Conservation (phyloP, 179 eudicot species). For the Vitellaria paradoxa region DNA sequence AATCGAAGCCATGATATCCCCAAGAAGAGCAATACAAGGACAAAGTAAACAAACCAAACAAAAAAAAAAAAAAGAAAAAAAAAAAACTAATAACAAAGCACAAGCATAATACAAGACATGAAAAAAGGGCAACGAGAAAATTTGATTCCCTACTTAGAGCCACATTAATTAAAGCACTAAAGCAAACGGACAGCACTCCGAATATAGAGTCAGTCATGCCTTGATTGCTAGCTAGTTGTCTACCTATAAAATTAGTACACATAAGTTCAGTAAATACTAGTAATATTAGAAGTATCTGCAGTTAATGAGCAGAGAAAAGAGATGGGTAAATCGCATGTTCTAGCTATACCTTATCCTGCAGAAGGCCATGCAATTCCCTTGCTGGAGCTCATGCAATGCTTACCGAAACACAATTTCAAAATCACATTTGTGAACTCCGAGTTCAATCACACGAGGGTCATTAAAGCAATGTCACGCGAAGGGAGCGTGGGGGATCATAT, state of each 20-base stretch:
- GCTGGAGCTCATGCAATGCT: background rate
- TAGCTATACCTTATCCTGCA: slow-evolving; percentile 9
- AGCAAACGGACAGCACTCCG: no score
- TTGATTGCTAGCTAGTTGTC: background rate
- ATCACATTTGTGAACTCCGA: slow-evolving; percentile 4
- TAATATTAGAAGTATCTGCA: background rate
- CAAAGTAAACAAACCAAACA: no score
- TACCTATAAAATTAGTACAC: background rate
- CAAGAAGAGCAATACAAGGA: no score
- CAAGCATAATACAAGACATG: no score
- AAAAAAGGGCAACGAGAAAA: no score
- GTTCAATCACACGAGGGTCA: background rate
- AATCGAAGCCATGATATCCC: no score
- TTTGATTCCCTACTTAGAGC: no score
- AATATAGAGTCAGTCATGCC: background rate
- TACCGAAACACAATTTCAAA: background rate
- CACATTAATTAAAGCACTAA: no score
- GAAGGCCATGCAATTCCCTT: slow-evolving; percentile 20
- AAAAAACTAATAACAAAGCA: no score
- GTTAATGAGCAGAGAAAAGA: background rate
- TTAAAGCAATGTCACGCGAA: background rate
- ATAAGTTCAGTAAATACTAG: background rate
- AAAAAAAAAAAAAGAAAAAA: no score
- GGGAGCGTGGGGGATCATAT: background rate
- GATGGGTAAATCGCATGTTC: slow-evolving; percentile 3